Conservation (phyloP, 176 grass and related monocot species). For the Triticum dicoccoides region DNA sequence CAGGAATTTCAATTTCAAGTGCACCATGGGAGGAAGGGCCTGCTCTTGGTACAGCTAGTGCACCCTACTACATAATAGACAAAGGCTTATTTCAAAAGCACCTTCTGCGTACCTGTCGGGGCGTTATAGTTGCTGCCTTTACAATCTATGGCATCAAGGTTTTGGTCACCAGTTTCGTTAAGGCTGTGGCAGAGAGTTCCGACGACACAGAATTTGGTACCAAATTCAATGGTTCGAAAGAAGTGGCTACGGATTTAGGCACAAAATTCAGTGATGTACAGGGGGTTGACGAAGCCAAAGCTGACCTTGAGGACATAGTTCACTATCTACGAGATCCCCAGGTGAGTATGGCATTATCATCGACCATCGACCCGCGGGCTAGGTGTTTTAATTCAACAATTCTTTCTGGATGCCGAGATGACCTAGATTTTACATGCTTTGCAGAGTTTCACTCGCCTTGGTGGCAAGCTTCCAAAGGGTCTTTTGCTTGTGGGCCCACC, state of each 20-base stretch:
- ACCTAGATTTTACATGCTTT: slow-evolving; percentile 23
- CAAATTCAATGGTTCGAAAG: slow-evolving; percentile 43
- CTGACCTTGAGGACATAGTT: slow-evolving; percentile 2
- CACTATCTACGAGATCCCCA: slow-evolving; percentile 37
- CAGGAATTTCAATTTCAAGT: slow-evolving; percentile 50
- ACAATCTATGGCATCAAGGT: slow-evolving; percentile 35
- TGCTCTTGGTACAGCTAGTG: slow-evolving; percentile 63
- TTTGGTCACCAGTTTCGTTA: slow-evolving; percentile 16
- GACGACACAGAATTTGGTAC: background rate
- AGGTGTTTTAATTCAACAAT: background rate
- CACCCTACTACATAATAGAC: slow-evolving; percentile 74
- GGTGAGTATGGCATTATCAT: slow-evolving; percentile 27
- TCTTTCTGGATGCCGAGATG: background rate
- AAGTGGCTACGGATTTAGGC: slow-evolving; percentile 60
- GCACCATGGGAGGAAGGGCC: slow-evolving; percentile 52
- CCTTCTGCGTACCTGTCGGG: slow-evolving; percentile 69
- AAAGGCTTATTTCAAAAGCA: slow-evolving; percentile 67
- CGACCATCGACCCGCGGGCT: background rate
- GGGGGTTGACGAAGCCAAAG: slow-evolving; percentile 8
- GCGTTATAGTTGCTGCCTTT: slow-evolving; percentile 59
- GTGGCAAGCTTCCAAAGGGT: slow-evolving; percentile 91
- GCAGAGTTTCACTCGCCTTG: slow-evolving; percentile 79
- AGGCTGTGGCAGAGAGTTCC: background rate
- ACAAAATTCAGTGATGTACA: slow-evolving; percentile 47
- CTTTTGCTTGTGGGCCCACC: slow-evolving; percentile 66